These are phyloP conservation scores for Nitzschia inconspicua DNA, from an alignment of 108 stramenopile species.

Conservation along the genomic window DNA sequence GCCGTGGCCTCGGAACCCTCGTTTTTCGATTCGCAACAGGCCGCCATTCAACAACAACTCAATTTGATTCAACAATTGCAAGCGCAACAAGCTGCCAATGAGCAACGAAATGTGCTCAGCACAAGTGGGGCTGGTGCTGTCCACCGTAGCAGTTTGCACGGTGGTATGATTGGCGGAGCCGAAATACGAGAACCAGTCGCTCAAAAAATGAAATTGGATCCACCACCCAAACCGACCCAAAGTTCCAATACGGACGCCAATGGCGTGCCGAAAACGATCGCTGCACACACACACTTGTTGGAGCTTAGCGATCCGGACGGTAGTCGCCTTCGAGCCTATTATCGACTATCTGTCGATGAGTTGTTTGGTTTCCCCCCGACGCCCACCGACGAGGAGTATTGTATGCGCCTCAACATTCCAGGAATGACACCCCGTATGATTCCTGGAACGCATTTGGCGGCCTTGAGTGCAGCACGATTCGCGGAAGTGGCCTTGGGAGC, in stretches of 20 bases:
- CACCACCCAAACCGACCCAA: neutral
- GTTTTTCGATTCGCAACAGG: constrained; percentile 24
- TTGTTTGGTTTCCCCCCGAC: constrained; percentile 73
- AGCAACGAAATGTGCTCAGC: constrained; percentile 18
- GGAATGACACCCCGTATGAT: constrained; percentile 49
- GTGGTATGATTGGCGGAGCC: neutral
- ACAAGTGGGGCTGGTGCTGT: neutral
- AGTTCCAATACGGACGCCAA: constrained; percentile 20
- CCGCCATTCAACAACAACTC: constrained; percentile 41
- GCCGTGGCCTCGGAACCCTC: too few relatives aligned
- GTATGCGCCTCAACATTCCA: constrained; percentile 37
- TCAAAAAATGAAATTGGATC: constrained; percentile 37
- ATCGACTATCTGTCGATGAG: constrained; percentile 63
- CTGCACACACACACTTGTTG: constrained; percentile 57
- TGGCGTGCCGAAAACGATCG: constrained; percentile 47
- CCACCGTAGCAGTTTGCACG: neutral
- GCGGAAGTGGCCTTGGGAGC: constrained; percentile 83
- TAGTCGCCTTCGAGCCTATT: constrained; percentile 65
- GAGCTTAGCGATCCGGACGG: constrained; percentile 53
- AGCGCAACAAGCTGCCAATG: constrained; percentile 42
- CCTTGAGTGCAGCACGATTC: constrained; percentile 77
- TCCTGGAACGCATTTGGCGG: constrained; percentile 63
- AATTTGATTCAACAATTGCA: constrained; percentile 43
- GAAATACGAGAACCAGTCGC: constrained; percentile 16
- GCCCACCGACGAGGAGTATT: constrained; percentile 75